Percentiles rank a stretch among this genome's conserved stretches.
These are phyloP conservation scores for Aspergillus chevalieri DNA, from an alignment of 2,329 filamentous ascomycete species.

Conservation along the genomic window DNA sequence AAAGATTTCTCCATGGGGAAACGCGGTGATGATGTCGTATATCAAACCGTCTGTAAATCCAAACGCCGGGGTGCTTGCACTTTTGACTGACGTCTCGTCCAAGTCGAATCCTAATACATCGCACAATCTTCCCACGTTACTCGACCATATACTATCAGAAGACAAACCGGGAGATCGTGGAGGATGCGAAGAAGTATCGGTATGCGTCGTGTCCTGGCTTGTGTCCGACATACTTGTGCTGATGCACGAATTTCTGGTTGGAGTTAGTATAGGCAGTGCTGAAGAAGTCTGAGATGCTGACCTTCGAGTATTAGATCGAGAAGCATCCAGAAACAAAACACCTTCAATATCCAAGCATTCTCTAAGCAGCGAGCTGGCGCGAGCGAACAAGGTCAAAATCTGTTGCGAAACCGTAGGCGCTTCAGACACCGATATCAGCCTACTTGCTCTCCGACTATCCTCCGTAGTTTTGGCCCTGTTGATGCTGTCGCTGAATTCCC, in stretches of 20 bases:
- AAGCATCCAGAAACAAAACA: conserved; percentile 21
- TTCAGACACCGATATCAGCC: conserved; percentile 9
- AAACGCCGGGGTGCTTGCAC: not conserved
- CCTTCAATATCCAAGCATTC: conserved; percentile 37
- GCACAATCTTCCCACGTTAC: conserved; percentile 9
- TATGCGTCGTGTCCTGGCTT: not conserved
- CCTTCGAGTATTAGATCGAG: conserved; percentile 16
- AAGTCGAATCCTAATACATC: conserved; percentile 8
- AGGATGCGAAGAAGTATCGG: not conserved
- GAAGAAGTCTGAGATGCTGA: not conserved
- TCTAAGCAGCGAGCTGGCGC: conserved; percentile 38
- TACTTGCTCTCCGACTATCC: conserved; percentile 7
- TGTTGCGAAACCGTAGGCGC: conserved; percentile 4
- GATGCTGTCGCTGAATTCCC: conserved; percentile 2
- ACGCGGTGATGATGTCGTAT: conserved; percentile 12
- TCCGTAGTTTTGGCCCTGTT: not conserved
- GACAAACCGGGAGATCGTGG: conserved; percentile 5
- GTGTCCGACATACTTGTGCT: not conserved
- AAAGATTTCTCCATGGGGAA: conserved; percentile 12
- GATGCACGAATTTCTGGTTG: not conserved
- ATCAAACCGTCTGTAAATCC: conserved; percentile 10
- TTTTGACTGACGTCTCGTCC: not conserved
- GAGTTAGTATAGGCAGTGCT: not conserved
- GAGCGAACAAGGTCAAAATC: conserved; percentile 30
- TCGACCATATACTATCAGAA: conserved; percentile 5